phyloP scores from a whole-genome alignment of 1,139 yeast genomes.

The Hansenula sp. region DNA sequence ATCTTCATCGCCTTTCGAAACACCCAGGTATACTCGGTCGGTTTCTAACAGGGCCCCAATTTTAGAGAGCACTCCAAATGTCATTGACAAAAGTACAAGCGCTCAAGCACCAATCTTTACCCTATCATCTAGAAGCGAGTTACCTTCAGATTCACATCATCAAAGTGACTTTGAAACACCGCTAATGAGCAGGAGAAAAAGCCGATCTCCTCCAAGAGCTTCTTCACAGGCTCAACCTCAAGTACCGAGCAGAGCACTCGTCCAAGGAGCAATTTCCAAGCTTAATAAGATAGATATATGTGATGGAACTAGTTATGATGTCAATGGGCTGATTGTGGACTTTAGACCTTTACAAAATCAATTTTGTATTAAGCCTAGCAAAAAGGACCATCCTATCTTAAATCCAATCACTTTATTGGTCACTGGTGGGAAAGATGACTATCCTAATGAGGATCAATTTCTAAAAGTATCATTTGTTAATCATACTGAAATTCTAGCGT shows the following conservation, averaged over 20 bases:
- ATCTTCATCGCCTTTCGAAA: background rate
- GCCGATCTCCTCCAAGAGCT: too few relatives aligned
- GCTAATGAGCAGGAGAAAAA: too few relatives aligned
- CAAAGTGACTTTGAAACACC: too few relatives aligned
- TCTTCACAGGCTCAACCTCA: too few relatives aligned
- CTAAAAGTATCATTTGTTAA: constrained; percentile 6
- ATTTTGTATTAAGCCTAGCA: constrained; percentile 9
- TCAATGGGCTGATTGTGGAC: constrained; percentile 10
- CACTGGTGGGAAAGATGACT: background rate
- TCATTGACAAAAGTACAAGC: too few relatives aligned
- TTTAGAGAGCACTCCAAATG: too few relatives aligned
- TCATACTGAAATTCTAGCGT: constrained; percentile 9
- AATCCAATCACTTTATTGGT: constrained; percentile 8
- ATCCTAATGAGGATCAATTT: constrained; percentile 4
- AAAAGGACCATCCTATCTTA: constrained; percentile 6
- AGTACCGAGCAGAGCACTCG: too few relatives aligned
- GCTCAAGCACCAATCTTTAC: too few relatives aligned
- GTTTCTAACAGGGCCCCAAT: too few relatives aligned
- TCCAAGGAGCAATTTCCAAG: constrained; percentile 1
- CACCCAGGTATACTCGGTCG: background rate
- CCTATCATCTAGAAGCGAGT: too few relatives aligned
- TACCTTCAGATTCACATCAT: too few relatives aligned
- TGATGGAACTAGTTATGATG: constrained; percentile 11
- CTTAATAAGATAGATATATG: constrained; percentile 8
- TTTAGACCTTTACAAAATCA: constrained; percentile 14